Conservation (phyloP, 129 eudicot species). For the Logfia minima region DNA sequence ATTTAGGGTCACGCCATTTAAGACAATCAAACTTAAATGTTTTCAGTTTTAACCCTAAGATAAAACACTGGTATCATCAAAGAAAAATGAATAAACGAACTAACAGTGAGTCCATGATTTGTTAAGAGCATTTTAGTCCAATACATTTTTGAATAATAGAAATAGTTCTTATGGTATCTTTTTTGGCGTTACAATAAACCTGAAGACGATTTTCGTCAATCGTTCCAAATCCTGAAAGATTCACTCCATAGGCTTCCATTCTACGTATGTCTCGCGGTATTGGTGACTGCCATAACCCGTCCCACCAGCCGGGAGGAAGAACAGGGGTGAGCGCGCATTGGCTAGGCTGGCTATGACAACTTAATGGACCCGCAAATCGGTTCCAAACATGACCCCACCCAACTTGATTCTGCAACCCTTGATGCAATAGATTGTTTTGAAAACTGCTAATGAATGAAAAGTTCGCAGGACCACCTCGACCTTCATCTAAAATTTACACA, state of each 20-base stretch:
- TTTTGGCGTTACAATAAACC: constrained; percentile 46
- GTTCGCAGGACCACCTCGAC: constrained; percentile 23
- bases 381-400: constrained; percentile 81
- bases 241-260: constrained; percentile 51
- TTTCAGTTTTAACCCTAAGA: not conserved
- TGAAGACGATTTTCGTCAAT: constrained; percentile 48
- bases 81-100: not conserved
- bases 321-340: constrained; percentile 69
- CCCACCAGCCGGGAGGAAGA: constrained; percentile 82
- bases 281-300: constrained; percentile 65
- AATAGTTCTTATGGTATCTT: constrained; percentile 34
- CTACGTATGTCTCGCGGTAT: constrained; percentile 62
- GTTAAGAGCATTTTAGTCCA: constrained; percentile 38
- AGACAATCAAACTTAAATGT: too few relatives aligned
- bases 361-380: constrained; percentile 59
- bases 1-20: too few relatives aligned
- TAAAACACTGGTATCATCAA: not conserved
- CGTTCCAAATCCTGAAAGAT: constrained; percentile 46
- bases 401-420: constrained; percentile 53
- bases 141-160: constrained; percentile 32
- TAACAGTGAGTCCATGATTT: not conserved
- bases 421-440: constrained; percentile 47
- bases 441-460: constrained; percentile 64
- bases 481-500: constrained; percentile 37
- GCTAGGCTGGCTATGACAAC: constrained; percentile 52